A percentile compares a stretch with the other conserved stretches of the same genome.
Conservation (phyloP, 2,329 filamentous ascomycete species). For the Monosporascus sp. region DNA sequence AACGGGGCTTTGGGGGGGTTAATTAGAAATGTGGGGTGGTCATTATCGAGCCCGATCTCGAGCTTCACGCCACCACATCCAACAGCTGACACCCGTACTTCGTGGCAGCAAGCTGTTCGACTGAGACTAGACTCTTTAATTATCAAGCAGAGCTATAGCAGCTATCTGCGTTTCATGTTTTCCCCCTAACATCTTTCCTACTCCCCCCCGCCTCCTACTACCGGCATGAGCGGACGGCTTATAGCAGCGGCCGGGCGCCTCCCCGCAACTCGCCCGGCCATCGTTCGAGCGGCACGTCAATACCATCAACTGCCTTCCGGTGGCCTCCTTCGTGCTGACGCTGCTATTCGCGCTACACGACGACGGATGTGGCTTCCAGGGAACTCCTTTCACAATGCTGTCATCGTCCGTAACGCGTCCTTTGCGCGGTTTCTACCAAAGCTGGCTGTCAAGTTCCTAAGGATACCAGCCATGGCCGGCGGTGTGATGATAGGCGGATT, state of each 20-base stretch:
- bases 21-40: not conserved
- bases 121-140: not conserved
- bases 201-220: slow-evolving; percentile 26
- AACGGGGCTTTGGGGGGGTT: not conserved
- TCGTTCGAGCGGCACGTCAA: slow-evolving; percentile 51
- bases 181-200: slow-evolving; percentile 9
- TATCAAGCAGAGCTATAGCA: not conserved
- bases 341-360: slow-evolving; percentile 54
- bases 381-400: slow-evolving; percentile 79
- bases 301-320: slow-evolving; percentile 63
- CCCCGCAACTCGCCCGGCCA: slow-evolving; percentile 21
- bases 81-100: not conserved
- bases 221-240: slow-evolving; percentile 32
- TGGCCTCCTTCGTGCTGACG: slow-evolving; percentile 63
- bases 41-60: not conserved
- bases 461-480: slow-evolving; percentile 87
- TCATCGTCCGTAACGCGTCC: slow-evolving; percentile 58
- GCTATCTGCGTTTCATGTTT: slow-evolving; percentile 21
- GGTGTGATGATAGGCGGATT: slow-evolving; percentile 80
- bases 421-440: slow-evolving; percentile 70
- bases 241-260: slow-evolving; percentile 29
- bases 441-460: slow-evolving; percentile 81
- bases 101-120: too few species aligned
- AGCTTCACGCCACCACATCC: slow-evolving; percentile 12
- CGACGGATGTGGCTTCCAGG: slow-evolving; percentile 71